A percentile compares a stretch with the other conserved stretches of the same genome.
These are phyloP conservation scores for Xylaria hypoxylon DNA, from an alignment of 2,329 filamentous ascomycete genomes.

Conservation along the genomic window DNA sequence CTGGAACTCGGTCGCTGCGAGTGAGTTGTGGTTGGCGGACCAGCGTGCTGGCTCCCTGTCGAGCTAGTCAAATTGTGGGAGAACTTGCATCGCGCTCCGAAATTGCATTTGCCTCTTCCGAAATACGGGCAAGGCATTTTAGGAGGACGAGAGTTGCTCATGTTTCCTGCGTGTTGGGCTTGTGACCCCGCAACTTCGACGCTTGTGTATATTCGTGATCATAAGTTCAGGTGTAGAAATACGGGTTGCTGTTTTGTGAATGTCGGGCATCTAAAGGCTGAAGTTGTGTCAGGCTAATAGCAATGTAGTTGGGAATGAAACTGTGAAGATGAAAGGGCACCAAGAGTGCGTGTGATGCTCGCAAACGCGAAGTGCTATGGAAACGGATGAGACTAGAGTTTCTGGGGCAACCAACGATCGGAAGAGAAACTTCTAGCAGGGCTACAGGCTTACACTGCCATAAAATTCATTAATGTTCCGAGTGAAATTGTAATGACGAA, in stretches of 20 bases:
- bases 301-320: neutral
- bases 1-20: conserved; percentile 1
- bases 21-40: neutral
- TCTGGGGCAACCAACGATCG: neutral
- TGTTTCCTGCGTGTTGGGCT: conserved; percentile 3
- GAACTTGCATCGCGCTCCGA: conserved; percentile 32
- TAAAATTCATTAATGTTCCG: neutral
- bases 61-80: conserved; percentile 26
- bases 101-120: conserved; percentile 28
- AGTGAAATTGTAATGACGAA: neutral
- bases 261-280: neutral
- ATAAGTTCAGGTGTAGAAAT: too few relatives aligned
- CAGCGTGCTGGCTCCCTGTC: neutral
- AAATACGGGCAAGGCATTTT: conserved; percentile 26
- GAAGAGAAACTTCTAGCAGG: neutral
- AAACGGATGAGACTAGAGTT: neutral
- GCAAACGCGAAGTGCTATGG: neutral
- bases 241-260: neutral
- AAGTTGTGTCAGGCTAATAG: too few relatives aligned
- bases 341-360: too few relatives aligned
- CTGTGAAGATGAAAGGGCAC: neutral
- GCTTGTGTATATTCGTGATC: neutral
- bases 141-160: conserved; percentile 6
- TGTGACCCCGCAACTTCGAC: neutral
- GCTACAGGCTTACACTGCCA: neutral